A percentile compares a stretch with the other conserved stretches of the same genome.
These are phyloP conservation scores for Ochromonas danica DNA, from an alignment of 108 stramenopile species.

Conservation along the genomic window DNA sequence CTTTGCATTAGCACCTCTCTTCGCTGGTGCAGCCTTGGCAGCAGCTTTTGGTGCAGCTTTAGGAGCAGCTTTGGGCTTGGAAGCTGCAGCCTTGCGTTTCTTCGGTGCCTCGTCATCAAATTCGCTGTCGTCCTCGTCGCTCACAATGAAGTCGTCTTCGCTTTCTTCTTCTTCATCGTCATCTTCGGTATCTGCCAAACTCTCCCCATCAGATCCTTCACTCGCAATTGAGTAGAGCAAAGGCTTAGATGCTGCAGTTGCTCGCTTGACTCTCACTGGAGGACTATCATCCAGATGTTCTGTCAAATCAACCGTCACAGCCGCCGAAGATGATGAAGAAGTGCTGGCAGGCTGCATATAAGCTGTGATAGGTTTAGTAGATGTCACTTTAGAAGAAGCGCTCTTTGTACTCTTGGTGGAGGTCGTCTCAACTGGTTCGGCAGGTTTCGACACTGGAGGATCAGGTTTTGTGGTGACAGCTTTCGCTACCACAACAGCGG, in stretches of 20 bases:
- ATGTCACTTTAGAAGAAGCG: not conserved
- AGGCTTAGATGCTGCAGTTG: not conserved
- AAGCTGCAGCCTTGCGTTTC: not conserved
- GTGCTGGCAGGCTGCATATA: too few species aligned
- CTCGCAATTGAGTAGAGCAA: not conserved
- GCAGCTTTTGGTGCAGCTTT: conserved; percentile 6
- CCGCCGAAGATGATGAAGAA: too few species aligned
- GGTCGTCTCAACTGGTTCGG: not conserved
- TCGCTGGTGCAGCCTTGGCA: conserved; percentile 1
- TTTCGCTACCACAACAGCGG: not conserved
- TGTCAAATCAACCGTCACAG: too few species aligned
- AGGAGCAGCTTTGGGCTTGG: conserved; percentile 5
- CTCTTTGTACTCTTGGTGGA: not conserved
- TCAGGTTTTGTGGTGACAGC: not conserved
- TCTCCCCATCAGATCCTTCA: not conserved
- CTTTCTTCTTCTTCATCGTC: conserved; percentile 48
- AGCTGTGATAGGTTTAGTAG: not conserved
- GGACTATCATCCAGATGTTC: not conserved
- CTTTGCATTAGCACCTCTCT: not conserved
- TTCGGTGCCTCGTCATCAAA: conserved; percentile 35
- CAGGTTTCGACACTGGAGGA: not conserved
- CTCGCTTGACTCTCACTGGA: not conserved
- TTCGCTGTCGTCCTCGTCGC: conserved; percentile 57
- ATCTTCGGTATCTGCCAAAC: not conserved
- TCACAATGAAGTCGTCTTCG: conserved; percentile 54